Percentiles rank a stretch among this genome's conserved stretches.
Evolutionary conservation across 1,284 basidiomycete species (phyloP).

Genomic region (Pseudozyma pruni): DNA sequence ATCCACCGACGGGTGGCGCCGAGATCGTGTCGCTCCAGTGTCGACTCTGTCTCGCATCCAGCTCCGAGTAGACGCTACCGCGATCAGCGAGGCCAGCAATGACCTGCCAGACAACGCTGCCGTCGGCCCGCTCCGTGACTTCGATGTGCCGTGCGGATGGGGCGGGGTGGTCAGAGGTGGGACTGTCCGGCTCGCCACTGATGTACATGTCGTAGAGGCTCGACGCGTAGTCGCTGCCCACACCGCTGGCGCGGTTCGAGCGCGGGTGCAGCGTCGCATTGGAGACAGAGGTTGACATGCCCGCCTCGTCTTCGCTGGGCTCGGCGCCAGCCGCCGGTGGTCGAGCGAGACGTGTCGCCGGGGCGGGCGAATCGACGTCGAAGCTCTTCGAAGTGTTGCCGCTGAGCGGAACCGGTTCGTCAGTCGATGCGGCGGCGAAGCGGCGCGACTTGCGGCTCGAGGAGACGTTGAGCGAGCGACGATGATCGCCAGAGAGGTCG

Average conservation of each 20-base stretch:
- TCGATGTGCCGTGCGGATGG: constrained; percentile 46
- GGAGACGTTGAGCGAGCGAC: constrained; percentile 39
- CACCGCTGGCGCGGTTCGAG: constrained; percentile 19
- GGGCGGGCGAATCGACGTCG: not conserved
- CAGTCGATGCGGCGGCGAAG: constrained; percentile 16
- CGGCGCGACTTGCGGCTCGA: constrained; percentile 49
- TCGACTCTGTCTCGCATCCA: constrained; percentile 26
- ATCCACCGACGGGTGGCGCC: no score
- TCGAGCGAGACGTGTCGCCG: not conserved
- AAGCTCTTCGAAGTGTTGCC: not conserved
- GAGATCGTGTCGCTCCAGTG: constrained; percentile 7
- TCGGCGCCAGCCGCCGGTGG: no score
- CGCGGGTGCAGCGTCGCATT: constrained; percentile 11
- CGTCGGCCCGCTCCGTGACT: constrained; percentile 61
- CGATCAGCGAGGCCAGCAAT: constrained; percentile 58
- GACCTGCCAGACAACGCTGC: constrained; percentile 62
- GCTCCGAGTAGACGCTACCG: constrained; percentile 51
- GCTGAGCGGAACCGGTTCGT: constrained; percentile 30
- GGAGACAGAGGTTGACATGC: constrained; percentile 19
- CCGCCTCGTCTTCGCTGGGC: not conserved
- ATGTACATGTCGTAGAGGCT: constrained; percentile 61
- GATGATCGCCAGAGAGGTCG: constrained; percentile 25
- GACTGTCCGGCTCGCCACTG: constrained; percentile 17
- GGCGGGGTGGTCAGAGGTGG: constrained; percentile 7
- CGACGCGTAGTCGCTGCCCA: constrained; percentile 50